A percentile compares a stretch with the other conserved stretches of the same genome.
phyloP scores from a whole-genome alignment of 495 filamentous ascomycete genomes.

The Penicillium ochrochloron region DNA sequence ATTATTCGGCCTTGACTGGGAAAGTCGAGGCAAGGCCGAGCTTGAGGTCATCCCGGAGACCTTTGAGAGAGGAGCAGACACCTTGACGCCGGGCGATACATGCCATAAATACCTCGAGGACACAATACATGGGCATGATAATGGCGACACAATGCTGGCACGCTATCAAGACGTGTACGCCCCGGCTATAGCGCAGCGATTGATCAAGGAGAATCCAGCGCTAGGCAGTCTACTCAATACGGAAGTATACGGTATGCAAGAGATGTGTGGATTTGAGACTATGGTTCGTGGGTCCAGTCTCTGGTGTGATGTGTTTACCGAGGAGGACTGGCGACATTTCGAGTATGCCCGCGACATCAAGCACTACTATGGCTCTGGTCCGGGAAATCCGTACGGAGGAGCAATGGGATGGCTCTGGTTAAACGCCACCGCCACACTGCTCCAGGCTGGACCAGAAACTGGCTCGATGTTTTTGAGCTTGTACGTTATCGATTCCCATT shows the following conservation, averaged over 20 bases:
- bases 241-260: slow-evolving; percentile 1
- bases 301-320: slow-evolving; percentile 63
- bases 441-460: slow-evolving; percentile 34
- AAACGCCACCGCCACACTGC: slow-evolving; percentile 59
- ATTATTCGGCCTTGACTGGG: slow-evolving; percentile 59
- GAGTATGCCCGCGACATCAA: slow-evolving; percentile 65
- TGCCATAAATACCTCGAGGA: background rate
- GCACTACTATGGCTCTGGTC: slow-evolving; percentile 65
- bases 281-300: slow-evolving; percentile 54
- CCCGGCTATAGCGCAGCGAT: background rate
- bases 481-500: background rate
- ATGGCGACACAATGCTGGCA: background rate
- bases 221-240: background rate
- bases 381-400: slow-evolving; percentile 60
- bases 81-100: background rate
- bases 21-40: slow-evolving; percentile 35
- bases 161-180: background rate
- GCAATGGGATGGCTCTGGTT: slow-evolving; percentile 67
- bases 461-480: background rate
- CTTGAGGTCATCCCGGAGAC: slow-evolving; percentile 53
- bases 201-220: background rate
- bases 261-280: slow-evolving; percentile 2
- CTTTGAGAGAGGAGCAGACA: slow-evolving; percentile 3
- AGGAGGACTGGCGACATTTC: slow-evolving; percentile 59
- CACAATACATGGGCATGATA: background rate